Conservation (phyloP, 441 rosid species). For the Corymbia citriodora region DNA sequence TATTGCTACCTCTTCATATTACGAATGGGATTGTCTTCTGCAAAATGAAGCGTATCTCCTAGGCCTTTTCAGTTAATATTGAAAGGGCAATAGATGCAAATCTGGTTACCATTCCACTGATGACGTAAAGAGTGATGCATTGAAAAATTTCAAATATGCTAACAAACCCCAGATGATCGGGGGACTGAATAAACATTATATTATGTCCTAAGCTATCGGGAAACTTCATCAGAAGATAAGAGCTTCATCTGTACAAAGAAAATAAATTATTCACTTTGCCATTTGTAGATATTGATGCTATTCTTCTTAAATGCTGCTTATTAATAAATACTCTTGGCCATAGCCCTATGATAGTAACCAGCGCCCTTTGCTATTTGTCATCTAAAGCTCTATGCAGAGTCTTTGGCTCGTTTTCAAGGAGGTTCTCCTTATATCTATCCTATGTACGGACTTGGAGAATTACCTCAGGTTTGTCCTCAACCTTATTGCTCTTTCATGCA, state of each 20-base stretch:
- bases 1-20: neutral
- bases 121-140: neutral
- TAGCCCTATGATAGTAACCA: neutral
- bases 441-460: constrained; percentile 64
- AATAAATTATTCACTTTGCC: neutral
- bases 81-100: neutral
- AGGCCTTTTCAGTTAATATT: neutral
- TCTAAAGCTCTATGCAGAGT: constrained; percentile 65
- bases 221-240: neutral
- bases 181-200: neutral
- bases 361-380: neutral
- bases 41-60: neutral
- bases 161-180: neutral
- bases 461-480: constrained; percentile 49
- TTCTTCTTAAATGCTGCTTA: neutral
- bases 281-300: neutral
- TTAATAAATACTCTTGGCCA: neutral
- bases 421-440: constrained; percentile 75
- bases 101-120: neutral
- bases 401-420: constrained; percentile 71
- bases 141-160: neutral
- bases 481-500: neutral
- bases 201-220: neutral
- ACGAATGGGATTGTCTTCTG: neutral
- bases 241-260: neutral